Conservation (phyloP, 139 green algal genomes). For the Edaphochlamys debaryana region DNA sequence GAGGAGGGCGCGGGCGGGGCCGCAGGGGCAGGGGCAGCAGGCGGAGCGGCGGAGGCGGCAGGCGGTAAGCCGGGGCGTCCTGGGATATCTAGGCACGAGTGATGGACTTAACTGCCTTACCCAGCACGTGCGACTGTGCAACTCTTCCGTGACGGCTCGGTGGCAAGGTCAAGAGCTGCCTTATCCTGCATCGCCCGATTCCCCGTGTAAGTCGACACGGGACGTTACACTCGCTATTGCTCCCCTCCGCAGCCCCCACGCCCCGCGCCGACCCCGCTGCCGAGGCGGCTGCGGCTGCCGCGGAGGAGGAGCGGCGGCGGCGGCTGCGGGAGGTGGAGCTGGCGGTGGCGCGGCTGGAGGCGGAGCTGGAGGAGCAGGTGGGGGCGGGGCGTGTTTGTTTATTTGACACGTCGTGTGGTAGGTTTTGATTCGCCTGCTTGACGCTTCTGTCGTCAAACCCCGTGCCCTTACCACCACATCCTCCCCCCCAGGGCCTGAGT, state of each 20-base stretch:
- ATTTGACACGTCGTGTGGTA: neutral
- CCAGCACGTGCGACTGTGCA: too few relatives aligned
- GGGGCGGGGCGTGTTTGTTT: neutral
- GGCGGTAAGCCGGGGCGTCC: too few relatives aligned
- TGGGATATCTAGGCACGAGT: too few relatives aligned
- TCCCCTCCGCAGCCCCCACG: neutral
- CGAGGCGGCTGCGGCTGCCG: neutral
- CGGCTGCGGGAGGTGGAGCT: conserved; percentile 73
- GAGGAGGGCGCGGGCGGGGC: neutral
- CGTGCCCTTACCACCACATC: too few relatives aligned
- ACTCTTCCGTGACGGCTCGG: too few relatives aligned
- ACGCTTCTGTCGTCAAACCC: too few relatives aligned
- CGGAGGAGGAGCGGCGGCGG: conserved; percentile 57
- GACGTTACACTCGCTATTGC: too few relatives aligned
- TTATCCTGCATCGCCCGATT: too few relatives aligned
- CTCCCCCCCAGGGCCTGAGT: neutral
- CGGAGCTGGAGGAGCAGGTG: conserved; percentile 71
- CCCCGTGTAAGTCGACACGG: too few relatives aligned
- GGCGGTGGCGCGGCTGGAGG: conserved; percentile 58
- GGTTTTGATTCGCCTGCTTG: too few relatives aligned
- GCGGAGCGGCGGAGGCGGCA: neutral
- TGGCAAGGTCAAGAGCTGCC: too few relatives aligned
- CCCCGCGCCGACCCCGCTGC: neutral
- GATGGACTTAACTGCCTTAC: too few relatives aligned
- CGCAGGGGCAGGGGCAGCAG: neutral